Conservation (phyloP, 176 grass and related monocot genomes). For the Oryza meridionalis region DNA sequence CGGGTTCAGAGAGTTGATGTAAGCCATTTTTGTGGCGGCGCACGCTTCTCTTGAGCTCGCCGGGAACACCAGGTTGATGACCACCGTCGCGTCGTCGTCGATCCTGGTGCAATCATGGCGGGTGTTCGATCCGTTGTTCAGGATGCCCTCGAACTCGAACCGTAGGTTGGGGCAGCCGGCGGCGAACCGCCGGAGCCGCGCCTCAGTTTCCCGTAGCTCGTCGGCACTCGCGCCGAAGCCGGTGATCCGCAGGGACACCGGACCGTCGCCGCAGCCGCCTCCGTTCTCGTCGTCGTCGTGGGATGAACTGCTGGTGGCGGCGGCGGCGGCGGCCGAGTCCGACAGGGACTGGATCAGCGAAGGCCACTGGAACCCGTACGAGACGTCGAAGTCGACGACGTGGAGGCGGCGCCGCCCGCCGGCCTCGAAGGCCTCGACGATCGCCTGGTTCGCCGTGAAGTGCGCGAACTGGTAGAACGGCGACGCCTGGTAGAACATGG, state of each 20-base stretch:
- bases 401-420: conserved; percentile 51
- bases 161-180: conserved; percentile 55
- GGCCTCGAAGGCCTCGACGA: conserved; percentile 74
- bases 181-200: conserved; percentile 57
- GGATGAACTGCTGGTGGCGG: background rate
- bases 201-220: conserved; percentile 64
- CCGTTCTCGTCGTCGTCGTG: background rate
- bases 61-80: conserved; percentile 75
- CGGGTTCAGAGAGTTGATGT: conserved; percentile 55
- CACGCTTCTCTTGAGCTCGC: conserved; percentile 38
- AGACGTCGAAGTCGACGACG: conserved; percentile 77
- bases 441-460: conserved; percentile 96
- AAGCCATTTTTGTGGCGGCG: conserved; percentile 33
- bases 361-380: conserved; percentile 92
- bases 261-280: background rate
- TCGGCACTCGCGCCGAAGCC: conserved; percentile 53
- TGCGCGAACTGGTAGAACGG: conserved; percentile 81
- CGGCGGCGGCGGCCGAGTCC: conserved; percentile 31
- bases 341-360: conserved; percentile 86
- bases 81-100: conserved; percentile 55
- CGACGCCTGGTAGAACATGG: conserved; percentile 70
- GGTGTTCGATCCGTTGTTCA: conserved; percentile 20
- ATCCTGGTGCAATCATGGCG: conserved; percentile 11
- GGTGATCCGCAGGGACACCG: conserved; percentile 65
- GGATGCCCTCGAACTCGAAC: conserved; percentile 71